Evolutionary conservation across 768 basidiomycete species (phyloP), one percentile per base, ranked within the genome.

Genomic region (Trametes maxima): DNA sequence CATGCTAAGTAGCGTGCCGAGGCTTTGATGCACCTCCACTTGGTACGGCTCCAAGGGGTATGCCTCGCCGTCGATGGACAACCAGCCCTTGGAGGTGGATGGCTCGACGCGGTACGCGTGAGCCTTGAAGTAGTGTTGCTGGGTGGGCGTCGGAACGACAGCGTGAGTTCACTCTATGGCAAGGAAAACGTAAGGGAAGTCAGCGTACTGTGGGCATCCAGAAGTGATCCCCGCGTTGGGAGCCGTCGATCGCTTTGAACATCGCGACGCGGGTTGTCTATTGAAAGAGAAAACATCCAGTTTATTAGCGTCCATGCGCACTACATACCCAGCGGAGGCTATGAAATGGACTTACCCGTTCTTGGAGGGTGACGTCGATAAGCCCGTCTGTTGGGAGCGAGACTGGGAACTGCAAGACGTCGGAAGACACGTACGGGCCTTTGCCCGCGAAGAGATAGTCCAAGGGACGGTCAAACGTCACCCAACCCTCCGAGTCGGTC

Each of bases 321-420:
- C 16, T n/a, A 6, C 49, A 28, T 25, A 13, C 25, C 51, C 46
- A 10, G 25, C 10, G 43, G 3, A 16, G 16, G n/a, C 22, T n/a
- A 16, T 22, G 46, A 19, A 44, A 36, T 6, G 36, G 22, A 73
- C 84, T 39, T 68, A 90, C 92, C 59, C 78, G 65, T 56, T 84
- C 81, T 77, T 92, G 86, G 40, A 82, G 78, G 44, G 82, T 80
- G 44, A 94, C 72, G 66, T 94, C 92, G 54, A 94, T 85, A 33
- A 86, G 72, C 0, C 92, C 91, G 68, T 95, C 91, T 60, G 89
- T 84, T 0, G 91, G 89, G 51, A 88, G 71, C 21, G 90, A 90
- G 3, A 91, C 86, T 0, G 92, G 94, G 69, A 94, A 95, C 24
- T 91, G 85, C 87, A 94, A 88, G 39, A 89, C 79, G 59, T 89